phyloP scores from a whole-genome alignment of 495 filamentous ascomycete species.

The Xanthoparmelia taractica region DNA sequence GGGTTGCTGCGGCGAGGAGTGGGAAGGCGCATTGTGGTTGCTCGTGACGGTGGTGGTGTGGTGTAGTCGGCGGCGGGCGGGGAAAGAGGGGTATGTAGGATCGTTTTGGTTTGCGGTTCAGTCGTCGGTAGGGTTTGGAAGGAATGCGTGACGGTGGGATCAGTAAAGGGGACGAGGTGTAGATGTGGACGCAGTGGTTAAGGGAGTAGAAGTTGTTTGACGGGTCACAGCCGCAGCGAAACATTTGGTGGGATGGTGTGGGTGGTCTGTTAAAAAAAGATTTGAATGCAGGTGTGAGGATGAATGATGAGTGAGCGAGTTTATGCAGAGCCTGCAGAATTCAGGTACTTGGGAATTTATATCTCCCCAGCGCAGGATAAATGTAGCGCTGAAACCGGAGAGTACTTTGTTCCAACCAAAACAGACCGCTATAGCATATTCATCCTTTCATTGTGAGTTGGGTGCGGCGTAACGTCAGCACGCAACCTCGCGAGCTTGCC shows the following conservation, averaged over 20 bases:
- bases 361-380: background rate
- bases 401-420: background rate
- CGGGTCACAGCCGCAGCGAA: slow-evolving; percentile 14
- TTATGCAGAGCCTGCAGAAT: background rate
- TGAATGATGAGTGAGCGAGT: background rate
- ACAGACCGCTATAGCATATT: background rate
- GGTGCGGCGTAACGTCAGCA: background rate
- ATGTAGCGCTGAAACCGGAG: background rate
- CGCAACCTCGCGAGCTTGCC: background rate
- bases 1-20: slow-evolving; percentile 1
- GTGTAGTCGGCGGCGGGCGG: slow-evolving; percentile 7
- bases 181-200: slow-evolving; percentile 11
- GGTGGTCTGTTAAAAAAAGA: background rate
- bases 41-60: background rate
- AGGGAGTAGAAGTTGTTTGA: slow-evolving; percentile 15
- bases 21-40: slow-evolving; percentile 6
- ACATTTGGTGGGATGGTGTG: slow-evolving; percentile 7
- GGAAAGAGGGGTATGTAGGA: slow-evolving; percentile 14
- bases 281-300: background rate
- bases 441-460: background rate
- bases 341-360: slow-evolving; percentile 1
- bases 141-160: background rate
- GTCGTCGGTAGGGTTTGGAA: background rate
- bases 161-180: background rate
- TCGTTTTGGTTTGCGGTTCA: slow-evolving; percentile 3